Conservation (phyloP, 2,329 filamentous ascomycete genomes). For the Penicillium sp. region DNA sequence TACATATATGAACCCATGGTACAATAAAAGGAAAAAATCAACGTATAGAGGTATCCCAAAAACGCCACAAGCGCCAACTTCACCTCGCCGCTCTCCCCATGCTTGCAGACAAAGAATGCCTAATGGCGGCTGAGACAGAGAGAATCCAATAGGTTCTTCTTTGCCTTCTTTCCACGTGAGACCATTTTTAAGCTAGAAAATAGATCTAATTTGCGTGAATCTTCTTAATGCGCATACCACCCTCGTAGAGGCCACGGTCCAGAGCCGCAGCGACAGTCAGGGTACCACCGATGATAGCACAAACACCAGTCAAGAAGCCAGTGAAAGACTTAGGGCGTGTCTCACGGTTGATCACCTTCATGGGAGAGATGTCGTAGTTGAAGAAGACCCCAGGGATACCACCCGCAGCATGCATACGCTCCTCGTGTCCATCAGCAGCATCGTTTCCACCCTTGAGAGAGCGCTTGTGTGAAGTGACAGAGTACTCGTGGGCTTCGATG, state of each 20-base stretch:
- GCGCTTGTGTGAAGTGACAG: slow-evolving; percentile 93
- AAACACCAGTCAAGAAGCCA: slow-evolving; percentile 90
- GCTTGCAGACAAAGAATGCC: neutral
- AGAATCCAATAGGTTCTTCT: slow-evolving; percentile 1
- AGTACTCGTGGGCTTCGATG: slow-evolving; percentile 97
- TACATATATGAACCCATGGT: slow-evolving; percentile 6
- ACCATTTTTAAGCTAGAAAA: neutral
- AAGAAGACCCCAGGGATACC: slow-evolving; percentile 99
- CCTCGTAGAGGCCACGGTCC: slow-evolving; percentile 89
- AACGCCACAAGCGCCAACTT: slow-evolving; percentile 19
- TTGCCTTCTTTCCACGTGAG: neutral
- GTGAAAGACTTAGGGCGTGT: slow-evolving; percentile 84
- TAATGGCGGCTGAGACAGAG: neutral
- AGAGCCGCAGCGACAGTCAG: slow-evolving; percentile 93
- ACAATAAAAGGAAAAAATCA: slow-evolving; percentile 7
- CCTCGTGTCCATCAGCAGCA: slow-evolving; percentile 82
- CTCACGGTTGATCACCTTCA: slow-evolving; percentile 99
- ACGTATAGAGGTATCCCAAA: slow-evolving; percentile 20
- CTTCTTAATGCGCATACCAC: slow-evolving; percentile 81
- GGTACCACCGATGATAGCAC: slow-evolving; percentile 91
- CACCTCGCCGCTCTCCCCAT: slow-evolving; percentile 1
- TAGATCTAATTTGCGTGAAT: slow-evolving; percentile 61
- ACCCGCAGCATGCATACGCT: slow-evolving; percentile 83
- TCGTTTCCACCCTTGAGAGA: slow-evolving; percentile 83
- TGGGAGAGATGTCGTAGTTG: slow-evolving; percentile 97